These are phyloP conservation scores for Ceratobasidium sp. DNA, from an alignment of 1,284 basidiomycete genomes.

Conservation along the genomic window DNA sequence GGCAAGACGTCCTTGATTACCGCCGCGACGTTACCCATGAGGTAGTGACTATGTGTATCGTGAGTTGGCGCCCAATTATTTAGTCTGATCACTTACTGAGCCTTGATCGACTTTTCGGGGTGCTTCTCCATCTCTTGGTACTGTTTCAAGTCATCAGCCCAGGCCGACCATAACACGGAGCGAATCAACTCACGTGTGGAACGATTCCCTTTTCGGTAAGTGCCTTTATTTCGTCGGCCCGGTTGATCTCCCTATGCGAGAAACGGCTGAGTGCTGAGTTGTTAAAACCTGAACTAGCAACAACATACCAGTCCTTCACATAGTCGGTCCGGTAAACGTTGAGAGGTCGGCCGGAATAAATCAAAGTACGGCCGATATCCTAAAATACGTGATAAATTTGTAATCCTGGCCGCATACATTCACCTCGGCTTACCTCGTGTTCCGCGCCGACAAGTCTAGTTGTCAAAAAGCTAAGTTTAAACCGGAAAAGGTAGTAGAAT, in stretches of 20 bases:
- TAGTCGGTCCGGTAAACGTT: constrained; percentile 82
- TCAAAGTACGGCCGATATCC: constrained; percentile 63
- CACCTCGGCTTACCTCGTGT: constrained; percentile 50
- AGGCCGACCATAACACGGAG: background rate
- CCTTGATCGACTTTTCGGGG: constrained; percentile 38
- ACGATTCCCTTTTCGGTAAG: constrained; percentile 38
- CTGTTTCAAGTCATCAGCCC: background rate
- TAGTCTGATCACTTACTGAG: constrained; percentile 1
- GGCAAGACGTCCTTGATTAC: constrained; percentile 49
- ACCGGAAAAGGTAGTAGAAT: too few relatives aligned
- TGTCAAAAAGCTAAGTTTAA: background rate
- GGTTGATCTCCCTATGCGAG: constrained; percentile 41
- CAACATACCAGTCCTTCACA: constrained; percentile 72
- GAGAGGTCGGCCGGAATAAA: constrained; percentile 87
- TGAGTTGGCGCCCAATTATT: background rate
- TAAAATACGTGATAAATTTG: background rate
- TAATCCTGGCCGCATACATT: constrained; percentile 59
- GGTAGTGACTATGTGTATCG: constrained; percentile 26
- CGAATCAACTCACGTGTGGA: constrained; percentile 35
- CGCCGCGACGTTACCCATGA: constrained; percentile 41
- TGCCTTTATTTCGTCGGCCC: constrained; percentile 41
- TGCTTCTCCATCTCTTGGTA: constrained; percentile 38
- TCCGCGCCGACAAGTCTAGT: constrained; percentile 61
- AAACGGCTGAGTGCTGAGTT: background rate
- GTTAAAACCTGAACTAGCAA: background rate